These are phyloP conservation scores for Durotheca rogersii DNA, from an alignment of 495 filamentous ascomycete species.

Conservation along the genomic window DNA sequence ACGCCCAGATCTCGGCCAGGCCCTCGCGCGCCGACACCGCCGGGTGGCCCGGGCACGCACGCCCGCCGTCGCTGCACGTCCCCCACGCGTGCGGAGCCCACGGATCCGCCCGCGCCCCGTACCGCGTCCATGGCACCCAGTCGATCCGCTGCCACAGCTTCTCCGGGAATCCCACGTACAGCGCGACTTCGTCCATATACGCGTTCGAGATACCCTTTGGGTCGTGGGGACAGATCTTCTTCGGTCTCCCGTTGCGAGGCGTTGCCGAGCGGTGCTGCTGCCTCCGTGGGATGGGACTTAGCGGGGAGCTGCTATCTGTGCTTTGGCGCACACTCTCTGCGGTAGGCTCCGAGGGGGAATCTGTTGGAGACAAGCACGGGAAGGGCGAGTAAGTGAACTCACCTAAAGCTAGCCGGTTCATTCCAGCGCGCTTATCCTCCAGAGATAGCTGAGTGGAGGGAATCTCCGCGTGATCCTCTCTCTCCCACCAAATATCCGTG, in stretches of 20 bases:
- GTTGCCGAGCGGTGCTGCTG: neutral
- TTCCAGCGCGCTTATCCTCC: too few species aligned
- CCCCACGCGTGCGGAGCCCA: neutral
- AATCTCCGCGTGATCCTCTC: too few species aligned
- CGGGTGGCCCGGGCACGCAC: too few species aligned
- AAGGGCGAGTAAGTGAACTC: too few species aligned
- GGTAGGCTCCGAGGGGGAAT: too few species aligned
- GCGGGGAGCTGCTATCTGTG: neutral
- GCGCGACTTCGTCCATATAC: conserved; percentile 1
- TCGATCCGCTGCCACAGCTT: conserved; percentile 10
- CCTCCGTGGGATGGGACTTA: neutral
- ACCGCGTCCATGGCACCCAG: conserved; percentile 7
- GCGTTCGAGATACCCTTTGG: neutral
- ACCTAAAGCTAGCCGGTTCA: too few species aligned
- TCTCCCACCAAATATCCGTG: too few species aligned
- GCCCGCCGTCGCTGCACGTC: too few species aligned
- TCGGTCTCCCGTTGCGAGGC: too few species aligned
- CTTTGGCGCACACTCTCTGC: too few species aligned
- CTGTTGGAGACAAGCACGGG: too few species aligned
- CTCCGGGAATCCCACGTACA: neutral
- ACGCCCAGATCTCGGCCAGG: conserved; percentile 2
- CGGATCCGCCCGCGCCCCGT: neutral
- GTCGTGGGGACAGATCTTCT: conserved; percentile 22
- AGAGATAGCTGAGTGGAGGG: too few species aligned
- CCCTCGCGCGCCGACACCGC: neutral